Conservation (phyloP, 805 yeast species). For the Cyberlindnera subsufficiens region DNA sequence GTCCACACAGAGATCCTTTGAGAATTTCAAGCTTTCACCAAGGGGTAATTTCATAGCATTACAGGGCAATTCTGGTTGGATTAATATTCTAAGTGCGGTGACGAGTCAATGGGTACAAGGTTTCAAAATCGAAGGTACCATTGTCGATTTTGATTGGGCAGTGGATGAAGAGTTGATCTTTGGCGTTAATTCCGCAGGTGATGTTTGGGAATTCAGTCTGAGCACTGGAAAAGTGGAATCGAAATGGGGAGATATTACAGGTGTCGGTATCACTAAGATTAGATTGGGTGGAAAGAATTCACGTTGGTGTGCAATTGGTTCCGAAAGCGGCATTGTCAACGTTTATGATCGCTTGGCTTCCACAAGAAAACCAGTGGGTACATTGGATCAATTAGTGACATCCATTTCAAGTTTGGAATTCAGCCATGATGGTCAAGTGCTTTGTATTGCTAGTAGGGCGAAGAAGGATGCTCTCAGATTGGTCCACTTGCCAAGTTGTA, state of each 20-base stretch:
- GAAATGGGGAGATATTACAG: constrained; percentile 84
- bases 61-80: constrained; percentile 86
- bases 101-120: constrained; percentile 87
- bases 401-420: constrained; percentile 69
- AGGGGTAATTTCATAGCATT: constrained; percentile 68
- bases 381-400: constrained; percentile 76
- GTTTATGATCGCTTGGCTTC: constrained; percentile 56
- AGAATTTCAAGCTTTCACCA: constrained; percentile 72
- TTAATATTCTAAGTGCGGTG: constrained; percentile 67
- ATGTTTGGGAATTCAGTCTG: constrained; percentile 80
- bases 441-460: constrained; percentile 80
- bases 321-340: constrained; percentile 83
- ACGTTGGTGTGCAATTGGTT: constrained; percentile 86
- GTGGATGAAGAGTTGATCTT: constrained; percentile 39
- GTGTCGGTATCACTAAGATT: constrained; percentile 75
- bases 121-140: constrained; percentile 81
- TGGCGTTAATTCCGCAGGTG: constrained; percentile 73
- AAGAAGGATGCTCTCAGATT: constrained; percentile 80
- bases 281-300: constrained; percentile 64
- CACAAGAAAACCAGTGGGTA: constrained; percentile 49
- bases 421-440: constrained; percentile 81
- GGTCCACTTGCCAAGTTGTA: constrained; percentile 82
- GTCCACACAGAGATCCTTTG: constrained; percentile 77
- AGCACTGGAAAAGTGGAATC: constrained; percentile 42
- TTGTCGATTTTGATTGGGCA: constrained; percentile 75